Evolutionary conservation across 75 land plant genomes (phyloP), one percentile per base, ranked within the genome.

Genomic region (Pinus taeda): DNA sequence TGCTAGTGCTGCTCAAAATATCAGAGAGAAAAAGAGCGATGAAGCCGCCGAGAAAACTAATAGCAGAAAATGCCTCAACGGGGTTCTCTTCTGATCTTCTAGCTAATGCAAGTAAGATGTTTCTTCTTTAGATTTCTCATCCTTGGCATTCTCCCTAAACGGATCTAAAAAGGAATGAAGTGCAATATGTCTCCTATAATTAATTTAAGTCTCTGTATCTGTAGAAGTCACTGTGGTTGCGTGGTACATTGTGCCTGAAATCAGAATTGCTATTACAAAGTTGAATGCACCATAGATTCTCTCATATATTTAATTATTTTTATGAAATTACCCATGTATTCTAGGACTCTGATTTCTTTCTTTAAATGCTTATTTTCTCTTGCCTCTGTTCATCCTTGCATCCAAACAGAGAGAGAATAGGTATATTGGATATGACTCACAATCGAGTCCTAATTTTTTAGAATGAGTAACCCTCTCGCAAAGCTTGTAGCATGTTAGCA

Each of bases 31-130:
- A 33, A 81, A 78, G 65, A 21, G 20, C 5, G 30, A 58, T 73
- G 20, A 76, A 53, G 42, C 82, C 82, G 59, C 77, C 75, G 64
- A 82, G 81, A 79, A 88, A 81, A 61, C 57, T 83, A 42, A 76
- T 83, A 11, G 75, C 58, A 20, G 82, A 89, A 80, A 81, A 85
- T 67, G 77, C 74, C 36, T 82, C 93, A 20, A 78, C 83, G 18
- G 87, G 78, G 2, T 61, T 92, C 61, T 83, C 99, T 20, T 82
- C 86, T 0, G 93, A 92, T 79, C 82, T 88, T 57, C 84, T 97
- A 30, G 74, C 84, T 39, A 90, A 90, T 87, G 97, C 99, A 74
- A 97, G 99, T 97, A 90, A 81, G 88, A 22, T 57, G 29, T 45
- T 8, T 58, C 21, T 55, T 45, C 80, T 53, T 66, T 17, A 20